Conservation (phyloP, 495 filamentous ascomycete species). For the Symbiotaphrina buchneri region DNA sequence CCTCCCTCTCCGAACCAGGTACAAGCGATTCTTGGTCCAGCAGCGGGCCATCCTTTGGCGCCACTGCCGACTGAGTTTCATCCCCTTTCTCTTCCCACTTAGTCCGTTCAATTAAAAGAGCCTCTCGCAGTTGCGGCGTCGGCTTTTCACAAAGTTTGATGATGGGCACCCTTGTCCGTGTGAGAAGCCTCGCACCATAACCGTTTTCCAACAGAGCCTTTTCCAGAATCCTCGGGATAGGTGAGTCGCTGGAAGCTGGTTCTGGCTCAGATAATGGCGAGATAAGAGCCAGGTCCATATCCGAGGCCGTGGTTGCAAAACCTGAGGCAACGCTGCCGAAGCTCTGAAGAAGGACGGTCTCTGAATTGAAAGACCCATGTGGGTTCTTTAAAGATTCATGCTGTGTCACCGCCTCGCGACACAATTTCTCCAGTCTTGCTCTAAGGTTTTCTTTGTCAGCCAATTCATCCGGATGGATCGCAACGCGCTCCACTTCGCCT, state of each 20-base stretch:
- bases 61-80: slow-evolving; percentile 6
- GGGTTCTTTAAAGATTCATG: slow-evolving; percentile 16
- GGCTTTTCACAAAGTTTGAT: slow-evolving; percentile 60
- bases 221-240: slow-evolving; percentile 40
- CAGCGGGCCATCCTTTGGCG: no score
- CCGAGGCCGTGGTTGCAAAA: slow-evolving; percentile 48
- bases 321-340: slow-evolving; percentile 56
- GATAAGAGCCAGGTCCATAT: slow-evolving; percentile 55
- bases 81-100: slow-evolving; percentile 31
- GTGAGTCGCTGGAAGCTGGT: slow-evolving; percentile 17
- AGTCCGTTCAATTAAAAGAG: slow-evolving; percentile 27
- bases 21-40: no score
- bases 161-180: slow-evolving; percentile 56
- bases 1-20: not conserved
- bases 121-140: slow-evolving; percentile 20
- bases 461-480: slow-evolving; percentile 21
- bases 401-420: slow-evolving; percentile 24
- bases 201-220: slow-evolving; percentile 44
- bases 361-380: slow-evolving; percentile 20
- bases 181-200: slow-evolving; percentile 43
- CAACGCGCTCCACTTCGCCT: slow-evolving; percentile 10
- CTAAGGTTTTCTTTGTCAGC: slow-evolving; percentile 40
- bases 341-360: slow-evolving; percentile 32
- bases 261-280: slow-evolving; percentile 28
- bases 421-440: slow-evolving; percentile 27